Evolutionary conservation across 441 rosid species (phyloP).

Genomic region (Euphorbia celastroides): DNA sequence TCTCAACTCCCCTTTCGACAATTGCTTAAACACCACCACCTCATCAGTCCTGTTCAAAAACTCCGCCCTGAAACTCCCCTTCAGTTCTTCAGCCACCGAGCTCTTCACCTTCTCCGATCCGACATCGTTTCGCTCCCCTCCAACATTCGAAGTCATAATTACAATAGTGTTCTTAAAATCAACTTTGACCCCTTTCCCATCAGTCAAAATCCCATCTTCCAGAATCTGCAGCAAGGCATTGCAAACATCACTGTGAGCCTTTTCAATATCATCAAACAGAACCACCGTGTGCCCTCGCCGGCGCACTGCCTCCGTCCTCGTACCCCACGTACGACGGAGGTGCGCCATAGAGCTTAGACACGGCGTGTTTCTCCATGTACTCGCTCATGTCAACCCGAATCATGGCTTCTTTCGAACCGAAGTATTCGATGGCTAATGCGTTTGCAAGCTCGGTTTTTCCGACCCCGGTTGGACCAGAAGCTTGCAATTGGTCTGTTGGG

Average conservation of each 20-base stretch:
- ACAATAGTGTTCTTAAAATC: slow-evolving; percentile 90
- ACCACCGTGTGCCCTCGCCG: slow-evolving; percentile 92
- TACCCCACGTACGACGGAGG: slow-evolving; percentile 98
- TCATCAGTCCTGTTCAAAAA: slow-evolving; percentile 98
- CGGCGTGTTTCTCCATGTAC: slow-evolving; percentile 98
- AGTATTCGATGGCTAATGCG: slow-evolving; percentile 82
- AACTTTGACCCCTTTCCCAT: slow-evolving; percentile 92
- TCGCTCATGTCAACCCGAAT: slow-evolving; percentile 98
- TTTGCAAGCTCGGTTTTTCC: slow-evolving; percentile 98
- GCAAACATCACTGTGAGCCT: slow-evolving; percentile 89
- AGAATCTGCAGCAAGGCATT: slow-evolving; percentile 94
- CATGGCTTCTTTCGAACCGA: slow-evolving; percentile 94
- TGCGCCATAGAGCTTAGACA: slow-evolving; percentile 90
- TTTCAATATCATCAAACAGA: slow-evolving; percentile 97
- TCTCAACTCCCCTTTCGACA: slow-evolving; percentile 80
- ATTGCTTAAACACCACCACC: slow-evolving; percentile 95
- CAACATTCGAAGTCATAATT: slow-evolving; percentile 98
- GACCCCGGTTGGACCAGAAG: slow-evolving; percentile 99
- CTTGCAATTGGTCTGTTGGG: slow-evolving; percentile 97
- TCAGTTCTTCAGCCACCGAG: slow-evolving; percentile 78
- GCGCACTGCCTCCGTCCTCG: slow-evolving; percentile 95
- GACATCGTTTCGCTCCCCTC: too few relatives aligned
- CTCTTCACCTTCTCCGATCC: too few relatives aligned
- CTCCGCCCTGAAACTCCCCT: slow-evolving; percentile 87
- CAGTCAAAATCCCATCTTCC: slow-evolving; percentile 97